Percentiles rank a stretch among this genome's conserved stretches.
Conservation (phyloP, 2,329 filamentous ascomycete species). For the Xylariales sp. region DNA sequence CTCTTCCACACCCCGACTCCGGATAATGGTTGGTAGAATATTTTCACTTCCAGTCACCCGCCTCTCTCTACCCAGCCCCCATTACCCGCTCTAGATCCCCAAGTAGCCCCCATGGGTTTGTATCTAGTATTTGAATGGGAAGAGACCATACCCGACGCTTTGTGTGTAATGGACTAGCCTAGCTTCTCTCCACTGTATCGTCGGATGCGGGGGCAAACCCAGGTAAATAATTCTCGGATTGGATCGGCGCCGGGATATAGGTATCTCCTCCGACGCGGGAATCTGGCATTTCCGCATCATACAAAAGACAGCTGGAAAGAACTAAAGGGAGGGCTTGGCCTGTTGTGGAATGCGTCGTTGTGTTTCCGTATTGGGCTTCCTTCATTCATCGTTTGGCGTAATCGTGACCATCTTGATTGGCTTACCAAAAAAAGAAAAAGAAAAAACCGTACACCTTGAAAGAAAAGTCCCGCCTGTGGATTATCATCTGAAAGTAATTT, state of each 20-base stretch:
- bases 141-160: conserved; percentile 25
- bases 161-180: not conserved
- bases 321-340: not conserved
- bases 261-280: not conserved
- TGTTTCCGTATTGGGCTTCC: not conserved
- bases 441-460: too few species aligned
- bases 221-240: not conserved
- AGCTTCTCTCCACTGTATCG: not conserved
- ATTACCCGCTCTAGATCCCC: not conserved
- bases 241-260: not conserved
- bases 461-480: not conserved
- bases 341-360: not conserved
- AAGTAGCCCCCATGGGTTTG: not conserved
- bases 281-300: conserved; percentile 9
- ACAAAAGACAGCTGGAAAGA: not conserved
- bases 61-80: not conserved
- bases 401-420: not conserved
- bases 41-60: not conserved
- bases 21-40: not conserved
- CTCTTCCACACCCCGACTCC: conserved; percentile 20
- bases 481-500: not conserved
- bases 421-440: not conserved
- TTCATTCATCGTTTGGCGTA: not conserved
- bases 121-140: not conserved
- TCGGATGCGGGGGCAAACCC: conserved; percentile 16